Percentiles rank a stretch among this genome's conserved stretches.
These are phyloP conservation scores for Fusarium acutatum DNA, from an alignment of 2,329 filamentous ascomycete species.

Conservation along the genomic window DNA sequence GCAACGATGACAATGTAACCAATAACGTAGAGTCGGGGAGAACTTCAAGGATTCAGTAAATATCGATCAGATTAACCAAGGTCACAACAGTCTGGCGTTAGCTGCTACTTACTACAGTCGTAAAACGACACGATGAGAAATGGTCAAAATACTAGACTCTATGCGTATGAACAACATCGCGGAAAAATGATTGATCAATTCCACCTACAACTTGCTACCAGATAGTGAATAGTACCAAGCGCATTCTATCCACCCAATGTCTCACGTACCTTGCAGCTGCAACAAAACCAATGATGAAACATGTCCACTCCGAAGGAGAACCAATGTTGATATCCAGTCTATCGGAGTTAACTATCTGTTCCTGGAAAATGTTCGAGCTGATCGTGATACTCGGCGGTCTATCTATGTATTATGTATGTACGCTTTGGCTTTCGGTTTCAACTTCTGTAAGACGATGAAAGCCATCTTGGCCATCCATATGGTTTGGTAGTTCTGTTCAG, in stretches of 20 bases:
- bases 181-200: neutral
- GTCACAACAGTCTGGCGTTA: neutral
- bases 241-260: conserved; percentile 4
- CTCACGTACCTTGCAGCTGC: conserved; percentile 33
- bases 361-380: neutral
- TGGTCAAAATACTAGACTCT: neutral
- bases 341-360: neutral
- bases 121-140: neutral
- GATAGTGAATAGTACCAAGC: neutral
- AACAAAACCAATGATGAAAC: conserved; percentile 19
- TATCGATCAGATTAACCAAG: neutral
- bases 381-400: neutral
- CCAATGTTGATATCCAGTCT: conserved; percentile 1
- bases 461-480: neutral
- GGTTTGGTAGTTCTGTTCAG: neutral
- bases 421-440: conserved; percentile 8
- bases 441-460: neutral
- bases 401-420: neutral
- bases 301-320: conserved; percentile 15
- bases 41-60: neutral
- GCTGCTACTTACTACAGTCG: neutral
- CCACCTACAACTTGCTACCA: neutral
- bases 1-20: neutral
- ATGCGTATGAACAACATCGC: neutral
- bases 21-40: neutral